Percentiles rank a stretch among this genome's conserved stretches.
These are phyloP conservation scores for Cutaneotrichosporon cutaneum DNA, from an alignment of 1,284 basidiomycete genomes.

Conservation along the genomic window DNA sequence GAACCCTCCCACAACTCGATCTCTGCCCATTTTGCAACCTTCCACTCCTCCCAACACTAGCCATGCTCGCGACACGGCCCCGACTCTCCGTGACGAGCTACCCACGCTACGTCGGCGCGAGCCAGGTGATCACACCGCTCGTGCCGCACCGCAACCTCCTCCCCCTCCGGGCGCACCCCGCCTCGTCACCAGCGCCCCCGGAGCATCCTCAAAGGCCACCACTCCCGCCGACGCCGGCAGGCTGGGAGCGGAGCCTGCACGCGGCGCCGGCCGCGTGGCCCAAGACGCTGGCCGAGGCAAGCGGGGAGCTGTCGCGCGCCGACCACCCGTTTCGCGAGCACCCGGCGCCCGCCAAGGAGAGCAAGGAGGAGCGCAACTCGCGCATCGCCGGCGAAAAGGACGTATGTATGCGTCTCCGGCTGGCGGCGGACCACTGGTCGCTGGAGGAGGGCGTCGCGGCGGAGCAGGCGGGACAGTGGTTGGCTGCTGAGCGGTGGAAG, in stretches of 20 bases:
- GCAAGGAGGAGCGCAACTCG: conserved; percentile 40
- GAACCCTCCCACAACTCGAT: background rate
- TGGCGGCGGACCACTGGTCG: conserved; percentile 17
- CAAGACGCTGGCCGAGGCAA: conserved; percentile 50
- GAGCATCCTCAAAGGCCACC: conserved; percentile 12
- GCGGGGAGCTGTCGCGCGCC: conserved; percentile 23
- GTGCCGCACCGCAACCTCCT: conserved; percentile 13
- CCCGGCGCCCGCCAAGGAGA: conserved; percentile 16
- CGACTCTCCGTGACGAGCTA: conserved; percentile 8
- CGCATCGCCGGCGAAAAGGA: conserved; percentile 20
- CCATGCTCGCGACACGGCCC: background rate
- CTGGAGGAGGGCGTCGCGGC: conserved; percentile 16
- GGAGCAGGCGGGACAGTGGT: conserved; percentile 51
- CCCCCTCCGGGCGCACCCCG: conserved; percentile 10
- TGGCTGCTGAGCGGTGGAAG: conserved; percentile 31
- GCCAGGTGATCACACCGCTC: conserved; percentile 18
- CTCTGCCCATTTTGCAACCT: background rate
- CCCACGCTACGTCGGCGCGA: conserved; percentile 15
- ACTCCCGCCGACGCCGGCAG: conserved; percentile 37
- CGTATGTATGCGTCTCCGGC: conserved; percentile 4
- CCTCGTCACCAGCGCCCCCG: conserved; percentile 5
- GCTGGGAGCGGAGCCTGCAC: conserved; percentile 62
- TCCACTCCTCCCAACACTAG: background rate
- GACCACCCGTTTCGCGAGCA: conserved; percentile 25
- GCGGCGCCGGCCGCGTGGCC: conserved; percentile 70